A percentile compares a stretch with the other conserved stretches of the same genome.
These are phyloP conservation scores for Colletotrichum ledebouriae DNA, from an alignment of 2,329 filamentous ascomycete species.

Conservation along the genomic window DNA sequence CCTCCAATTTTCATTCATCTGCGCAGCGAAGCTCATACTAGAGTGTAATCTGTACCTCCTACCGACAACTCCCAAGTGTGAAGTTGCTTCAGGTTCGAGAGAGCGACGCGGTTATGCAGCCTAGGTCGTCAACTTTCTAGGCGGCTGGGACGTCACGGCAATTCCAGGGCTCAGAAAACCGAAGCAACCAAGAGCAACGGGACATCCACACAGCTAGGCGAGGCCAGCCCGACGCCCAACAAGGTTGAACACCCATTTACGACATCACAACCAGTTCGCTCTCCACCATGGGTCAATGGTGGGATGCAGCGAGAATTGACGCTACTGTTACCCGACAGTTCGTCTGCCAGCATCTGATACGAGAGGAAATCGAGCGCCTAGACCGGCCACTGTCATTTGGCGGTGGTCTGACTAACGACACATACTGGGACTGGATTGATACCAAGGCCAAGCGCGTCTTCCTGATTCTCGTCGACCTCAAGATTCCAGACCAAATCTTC, in stretches of 20 bases:
- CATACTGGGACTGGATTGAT: constrained; percentile 84
- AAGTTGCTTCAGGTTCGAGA: constrained; percentile 22
- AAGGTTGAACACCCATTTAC: constrained; percentile 7
- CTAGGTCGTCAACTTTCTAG: constrained; percentile 34
- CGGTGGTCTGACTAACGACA: constrained; percentile 77
- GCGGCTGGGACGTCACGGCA: constrained; percentile 31
- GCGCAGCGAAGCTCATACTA: not conserved
- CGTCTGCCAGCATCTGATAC: constrained; percentile 73
- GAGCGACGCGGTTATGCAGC: constrained; percentile 35
- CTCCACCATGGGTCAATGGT: constrained; percentile 63
- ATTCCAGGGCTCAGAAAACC: constrained; percentile 10
- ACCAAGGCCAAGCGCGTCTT: constrained; percentile 78
- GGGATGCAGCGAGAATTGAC: constrained; percentile 78
- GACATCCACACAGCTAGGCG: constrained; percentile 11
- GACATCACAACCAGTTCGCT: not conserved
- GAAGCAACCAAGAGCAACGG: constrained; percentile 15
- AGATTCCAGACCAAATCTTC: constrained; percentile 80
- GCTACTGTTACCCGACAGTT: constrained; percentile 77
- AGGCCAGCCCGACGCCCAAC: constrained; percentile 18
- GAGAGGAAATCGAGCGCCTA: constrained; percentile 73
- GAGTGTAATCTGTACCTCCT: constrained; percentile 17
- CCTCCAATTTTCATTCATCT: constrained; percentile 8
- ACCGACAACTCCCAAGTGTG: constrained; percentile 12
- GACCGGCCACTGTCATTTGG: constrained; percentile 76
- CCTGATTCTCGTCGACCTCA: constrained; percentile 77